These are phyloP conservation scores for Pestalotiopsis sp. DNA, from an alignment of 2,329 filamentous ascomycete species.

Conservation along the genomic window DNA sequence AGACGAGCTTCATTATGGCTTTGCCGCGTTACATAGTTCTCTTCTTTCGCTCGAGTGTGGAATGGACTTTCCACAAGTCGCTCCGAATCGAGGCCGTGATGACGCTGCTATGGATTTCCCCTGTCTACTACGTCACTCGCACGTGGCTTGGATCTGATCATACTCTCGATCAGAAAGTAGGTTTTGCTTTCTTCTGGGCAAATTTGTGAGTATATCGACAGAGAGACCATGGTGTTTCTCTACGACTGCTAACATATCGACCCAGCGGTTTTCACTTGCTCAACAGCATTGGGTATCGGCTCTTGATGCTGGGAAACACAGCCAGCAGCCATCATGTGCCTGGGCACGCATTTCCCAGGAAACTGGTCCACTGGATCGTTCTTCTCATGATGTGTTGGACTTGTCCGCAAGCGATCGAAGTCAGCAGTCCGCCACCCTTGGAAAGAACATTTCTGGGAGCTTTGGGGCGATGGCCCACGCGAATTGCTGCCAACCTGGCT, in stretches of 20 bases:
- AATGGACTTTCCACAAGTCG: constrained; percentile 2
- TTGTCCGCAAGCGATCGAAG: neutral
- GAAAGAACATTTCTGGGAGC: neutral
- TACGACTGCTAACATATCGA: neutral
- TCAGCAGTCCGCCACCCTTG: neutral
- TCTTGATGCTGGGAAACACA: neutral
- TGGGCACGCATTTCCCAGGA: neutral
- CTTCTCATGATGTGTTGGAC: constrained; percentile 1
- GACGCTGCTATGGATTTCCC: neutral
- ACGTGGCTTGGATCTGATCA: neutral
- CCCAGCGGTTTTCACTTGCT: neutral
- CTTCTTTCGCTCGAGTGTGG: neutral
- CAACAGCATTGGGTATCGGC: neutral
- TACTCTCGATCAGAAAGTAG: too few relatives aligned
- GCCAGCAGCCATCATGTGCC: neutral
- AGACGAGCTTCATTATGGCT: neutral
- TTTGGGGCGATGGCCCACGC: neutral
- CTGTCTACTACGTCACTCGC: neutral
- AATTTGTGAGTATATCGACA: constrained; percentile 1
- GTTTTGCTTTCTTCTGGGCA: neutral
- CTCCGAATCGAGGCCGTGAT: neutral
- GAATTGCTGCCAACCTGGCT: neutral
- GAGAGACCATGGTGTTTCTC: neutral
- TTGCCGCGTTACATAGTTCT: neutral
- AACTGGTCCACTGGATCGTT: neutral